Base-by-base conservation (phyloP, 805 yeast genomes). In the Schwanniomyces polymorphus region DNA sequence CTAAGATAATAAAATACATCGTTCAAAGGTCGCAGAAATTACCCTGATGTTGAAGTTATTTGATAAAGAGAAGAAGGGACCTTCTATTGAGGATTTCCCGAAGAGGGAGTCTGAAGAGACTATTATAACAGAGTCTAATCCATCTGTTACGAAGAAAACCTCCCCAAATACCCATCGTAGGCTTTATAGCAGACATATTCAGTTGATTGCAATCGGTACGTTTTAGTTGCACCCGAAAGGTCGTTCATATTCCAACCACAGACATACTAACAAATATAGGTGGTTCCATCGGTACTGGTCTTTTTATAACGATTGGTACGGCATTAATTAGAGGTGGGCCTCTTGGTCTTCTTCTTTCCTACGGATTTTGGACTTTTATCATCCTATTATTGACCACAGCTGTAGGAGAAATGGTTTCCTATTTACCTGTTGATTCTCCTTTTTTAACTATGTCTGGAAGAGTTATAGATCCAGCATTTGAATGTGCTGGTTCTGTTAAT, bases 351-450 rank as follows among this genome's bases (percentile, higher is more conserved):
- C 51, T 68, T 4, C 54, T 68, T 38, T 56, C 67, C 1, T 68
- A 64, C 52, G 27, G 55, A 12, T 65, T 68, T 45, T 67, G 71
- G 72, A 68, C 73, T 3, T 40, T 47, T 7, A 54, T 67, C 12
- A 63, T 68, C 31, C 54, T 68, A 47, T 45, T 64, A 45, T 58
- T 67, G 49, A 67, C 73, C 11, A 66, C 67, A 9, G 61, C 70
- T 2, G 66, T 67, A 2, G 73, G 70, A 6, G 74, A 68, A 50
- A 68, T 68, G 73, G 73, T 67, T 16, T 63, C 64, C 14, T 68
- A 57, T 48, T 51, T 68, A 48, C 74, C 74, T 1, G 60, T 68
- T 9, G 60, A 65, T 44, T 66, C 72, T 2, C 73, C 73, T 1
- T 68, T 67, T 37, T 54, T 68, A 33, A 62, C 65, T 37, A 64